Conservation (phyloP, 2,329 filamentous ascomycete genomes). For the Penicillium palitans region DNA sequence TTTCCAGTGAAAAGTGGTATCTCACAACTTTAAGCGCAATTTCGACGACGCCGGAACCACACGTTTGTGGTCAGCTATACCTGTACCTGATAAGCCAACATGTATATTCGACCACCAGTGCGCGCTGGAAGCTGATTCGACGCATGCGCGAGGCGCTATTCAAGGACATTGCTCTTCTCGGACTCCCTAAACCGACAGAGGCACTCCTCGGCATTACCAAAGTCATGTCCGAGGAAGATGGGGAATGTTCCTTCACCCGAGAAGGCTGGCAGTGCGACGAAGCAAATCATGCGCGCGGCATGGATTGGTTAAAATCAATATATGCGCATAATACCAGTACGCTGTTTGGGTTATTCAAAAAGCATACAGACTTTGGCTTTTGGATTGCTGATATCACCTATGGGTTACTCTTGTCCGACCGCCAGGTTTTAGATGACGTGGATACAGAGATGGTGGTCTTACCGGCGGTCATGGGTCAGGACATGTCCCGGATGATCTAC, state of each 20-base stretch:
- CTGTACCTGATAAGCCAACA: constrained; percentile 52
- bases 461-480: constrained; percentile 42
- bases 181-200: constrained; percentile 60
- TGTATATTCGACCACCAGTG: constrained; percentile 34
- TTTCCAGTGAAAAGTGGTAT: constrained; percentile 23
- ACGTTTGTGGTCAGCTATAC: constrained; percentile 54
- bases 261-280: constrained; percentile 58
- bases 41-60: constrained; percentile 50
- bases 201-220: constrained; percentile 54
- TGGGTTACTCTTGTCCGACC: constrained; percentile 48
- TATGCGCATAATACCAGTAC: constrained; percentile 49
- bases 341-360: constrained; percentile 22
- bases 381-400: constrained; percentile 74
- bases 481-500: constrained; percentile 35
- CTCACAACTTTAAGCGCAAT: constrained; percentile 38
- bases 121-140: constrained; percentile 13
- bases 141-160: constrained; percentile 54
- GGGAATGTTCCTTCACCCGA: constrained; percentile 53
- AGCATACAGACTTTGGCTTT: constrained; percentile 56
- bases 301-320: constrained; percentile 55
- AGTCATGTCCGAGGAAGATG: constrained; percentile 54
- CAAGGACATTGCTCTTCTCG: constrained; percentile 55
- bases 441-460: constrained; percentile 43
- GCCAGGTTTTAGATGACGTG: constrained; percentile 35
- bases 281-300: constrained; percentile 52